Conservation (phyloP, 2,329 filamentous ascomycete genomes). For the Trichoderma sp. region DNA sequence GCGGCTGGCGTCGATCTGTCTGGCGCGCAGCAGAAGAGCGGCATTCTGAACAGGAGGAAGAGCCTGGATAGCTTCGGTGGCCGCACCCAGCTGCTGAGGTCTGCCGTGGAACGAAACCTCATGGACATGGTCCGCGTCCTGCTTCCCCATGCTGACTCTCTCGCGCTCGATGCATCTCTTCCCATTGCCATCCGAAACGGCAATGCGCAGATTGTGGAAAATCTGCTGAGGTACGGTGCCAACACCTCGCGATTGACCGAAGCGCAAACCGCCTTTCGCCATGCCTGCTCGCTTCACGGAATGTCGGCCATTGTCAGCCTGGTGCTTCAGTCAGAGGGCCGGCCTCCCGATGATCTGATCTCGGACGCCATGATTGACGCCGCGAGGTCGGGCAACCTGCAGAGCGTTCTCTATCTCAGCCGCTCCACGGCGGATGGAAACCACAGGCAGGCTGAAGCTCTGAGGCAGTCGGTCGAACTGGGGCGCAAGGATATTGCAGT, state of each 20-base stretch:
- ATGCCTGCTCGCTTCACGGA: conserved; percentile 46
- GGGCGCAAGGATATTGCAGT: conserved; percentile 53
- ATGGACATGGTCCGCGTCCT: conserved; percentile 53
- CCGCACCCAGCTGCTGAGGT: conserved; percentile 48
- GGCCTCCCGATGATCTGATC: conserved; percentile 41
- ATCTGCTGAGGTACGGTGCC: conserved; percentile 52
- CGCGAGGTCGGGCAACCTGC: conserved; percentile 45
- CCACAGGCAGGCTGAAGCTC: conserved; percentile 49
- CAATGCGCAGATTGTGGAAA: conserved; percentile 43
- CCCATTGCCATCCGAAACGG: conserved; percentile 46
- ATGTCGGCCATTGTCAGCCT: conserved; percentile 46
- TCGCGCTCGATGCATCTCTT: conserved; percentile 49
- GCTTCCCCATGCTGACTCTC: conserved; percentile 49
- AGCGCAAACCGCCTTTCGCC: conserved; percentile 52
- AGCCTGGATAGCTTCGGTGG: conserved; percentile 49
- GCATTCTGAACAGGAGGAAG: conserved; percentile 46
- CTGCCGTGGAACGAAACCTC: conserved; percentile 49
- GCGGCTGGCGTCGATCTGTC: conserved; percentile 51
- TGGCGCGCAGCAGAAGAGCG: conserved; percentile 46
- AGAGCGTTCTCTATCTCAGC: conserved; percentile 50
- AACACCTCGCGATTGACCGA: conserved; percentile 46
- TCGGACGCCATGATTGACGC: conserved; percentile 54
- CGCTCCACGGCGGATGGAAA: conserved; percentile 53
- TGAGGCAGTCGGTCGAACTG: conserved; percentile 47
- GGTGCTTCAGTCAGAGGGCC: conserved; percentile 48